Evolutionary conservation across 352 stramenopile genomes (phyloP).

Genomic region (Pythium monospermum): DNA sequence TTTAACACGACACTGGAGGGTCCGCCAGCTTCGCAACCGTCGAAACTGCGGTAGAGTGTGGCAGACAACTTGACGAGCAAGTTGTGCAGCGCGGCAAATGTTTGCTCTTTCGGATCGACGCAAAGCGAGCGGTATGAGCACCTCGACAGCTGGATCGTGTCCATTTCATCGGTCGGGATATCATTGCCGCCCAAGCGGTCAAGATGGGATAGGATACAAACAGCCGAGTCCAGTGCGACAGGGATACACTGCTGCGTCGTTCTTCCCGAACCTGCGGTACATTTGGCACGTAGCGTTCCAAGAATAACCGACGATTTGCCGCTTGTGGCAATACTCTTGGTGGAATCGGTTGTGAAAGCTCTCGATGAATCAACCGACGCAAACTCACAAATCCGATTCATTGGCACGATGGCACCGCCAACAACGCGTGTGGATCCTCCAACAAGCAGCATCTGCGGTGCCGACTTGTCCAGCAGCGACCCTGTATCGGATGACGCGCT

Average conservation of each 20-base stretch:
- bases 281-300: conserved; percentile 42
- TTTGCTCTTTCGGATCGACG: conserved; percentile 71
- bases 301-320: conserved; percentile 54
- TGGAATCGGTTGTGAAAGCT: conserved; percentile 39
- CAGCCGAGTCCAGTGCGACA: conserved; percentile 49
- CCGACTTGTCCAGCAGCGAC: neutral
- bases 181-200: conserved; percentile 75
- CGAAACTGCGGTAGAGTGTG: conserved; percentile 23
- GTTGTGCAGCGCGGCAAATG: conserved; percentile 54
- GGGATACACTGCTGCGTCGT: conserved; percentile 41
- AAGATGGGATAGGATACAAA: conserved; percentile 75
- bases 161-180: conserved; percentile 61
- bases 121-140: conserved; percentile 74
- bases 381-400: conserved; percentile 31
- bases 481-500: conserved; percentile 23
- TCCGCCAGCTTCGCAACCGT: neutral
- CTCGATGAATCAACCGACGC: conserved; percentile 26
- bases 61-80: conserved; percentile 41
- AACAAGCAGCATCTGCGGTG: conserved; percentile 36
- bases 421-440: too few species aligned
- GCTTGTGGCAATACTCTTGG: conserved; percentile 45
- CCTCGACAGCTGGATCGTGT: conserved; percentile 75
- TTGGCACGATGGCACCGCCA: conserved; percentile 21
- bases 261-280: conserved; percentile 18
- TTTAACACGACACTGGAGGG: conserved; percentile 29